Base-by-base conservation (phyloP, 2,329 filamentous ascomycete genomes). In the Penicillium griseofulvum region DNA sequence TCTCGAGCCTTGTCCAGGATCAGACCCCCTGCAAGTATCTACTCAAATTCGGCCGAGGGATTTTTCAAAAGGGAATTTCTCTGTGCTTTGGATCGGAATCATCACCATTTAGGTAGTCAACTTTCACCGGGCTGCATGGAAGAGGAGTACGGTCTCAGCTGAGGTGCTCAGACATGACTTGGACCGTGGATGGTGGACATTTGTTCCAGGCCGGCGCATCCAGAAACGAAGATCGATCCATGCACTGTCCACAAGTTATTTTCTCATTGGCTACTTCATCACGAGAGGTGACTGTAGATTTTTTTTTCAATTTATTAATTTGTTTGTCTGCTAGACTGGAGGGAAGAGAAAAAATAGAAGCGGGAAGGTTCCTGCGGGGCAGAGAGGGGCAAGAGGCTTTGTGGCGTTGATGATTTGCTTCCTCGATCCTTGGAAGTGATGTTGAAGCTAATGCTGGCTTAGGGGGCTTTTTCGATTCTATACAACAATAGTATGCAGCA, bases 331-430 rank as follows among this genome's bases (percentile, higher is more conserved):
- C 14, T 46, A 42, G 38, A 22, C 22, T 38, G 28, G 41, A 36
- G 49, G 33, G 26, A 52, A 39, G 41, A 16, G 55, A 54, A 54
- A 55, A 58, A 62, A 58, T 60, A 59, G 59, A 56, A 63, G 54
- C 57, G 55, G 58, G 57, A 34, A 59, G 49, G 56, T 57, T 58
- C 44, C 53, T 55, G 51, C 46, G 59, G 62, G 60, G 62, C 59
- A 55, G 56, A 54, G 52, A 57, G 54, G 49, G 55, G 55, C 47
- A 36, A 37, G 36, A 34, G 50, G 43, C 37, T 42, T 59, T 50
- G 37, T 41, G 39, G 46, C 43, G 31, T 45, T 39, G 14, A 43
- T 57, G 54, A 63, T 61, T 50, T 60, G 51, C 50, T 36, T 49
- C 47, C 39, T 11, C 12, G 45, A 44, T 36, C 49, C 34, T 47